phyloP scores from a whole-genome alignment of 2,329 filamentous ascomycete genomes.

The Fusarium temperatum region DNA sequence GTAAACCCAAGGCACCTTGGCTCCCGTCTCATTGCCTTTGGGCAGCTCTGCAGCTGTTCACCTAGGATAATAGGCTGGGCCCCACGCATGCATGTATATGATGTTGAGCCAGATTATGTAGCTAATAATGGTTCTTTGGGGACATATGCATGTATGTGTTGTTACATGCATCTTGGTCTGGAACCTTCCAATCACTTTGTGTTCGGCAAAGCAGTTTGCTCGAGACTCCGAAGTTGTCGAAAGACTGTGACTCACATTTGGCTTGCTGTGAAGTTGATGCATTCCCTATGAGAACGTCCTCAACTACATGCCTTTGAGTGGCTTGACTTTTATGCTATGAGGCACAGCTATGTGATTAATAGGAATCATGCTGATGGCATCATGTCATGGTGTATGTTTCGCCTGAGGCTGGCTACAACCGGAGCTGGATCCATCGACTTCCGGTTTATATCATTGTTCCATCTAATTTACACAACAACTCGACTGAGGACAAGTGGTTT shows the following conservation, averaged over 20 bases:
- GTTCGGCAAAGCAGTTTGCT: not conserved
- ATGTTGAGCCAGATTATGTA: not conserved
- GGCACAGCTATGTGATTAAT: too few species aligned
- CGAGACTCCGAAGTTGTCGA: not conserved
- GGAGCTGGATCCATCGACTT: not conserved
- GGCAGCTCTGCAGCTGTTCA: slow-evolving; percentile 22
- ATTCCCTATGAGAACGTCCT: not conserved
- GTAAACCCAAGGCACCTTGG: slow-evolving; percentile 4
- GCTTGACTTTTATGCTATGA: not conserved
- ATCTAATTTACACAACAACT: not conserved
- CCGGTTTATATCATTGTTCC: not conserved
- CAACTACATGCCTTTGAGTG: not conserved
- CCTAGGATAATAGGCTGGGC: not conserved
- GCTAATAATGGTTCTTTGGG: not conserved
- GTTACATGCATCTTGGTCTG: slow-evolving; percentile 1
- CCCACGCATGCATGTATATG: slow-evolving; percentile 14
- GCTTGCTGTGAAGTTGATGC: not conserved
- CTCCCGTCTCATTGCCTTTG: not conserved
- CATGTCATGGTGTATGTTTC: not conserved
- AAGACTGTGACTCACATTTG: slow-evolving; percentile 5
- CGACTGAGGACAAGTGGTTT: not conserved
- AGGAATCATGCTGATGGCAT: not conserved
- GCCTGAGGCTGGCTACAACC: not conserved
- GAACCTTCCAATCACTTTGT: not conserved
- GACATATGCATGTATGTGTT: slow-evolving; percentile 18